These are phyloP conservation scores for Xylaria castorea DNA, from an alignment of 495 filamentous ascomycete genomes.

Conservation along the genomic window DNA sequence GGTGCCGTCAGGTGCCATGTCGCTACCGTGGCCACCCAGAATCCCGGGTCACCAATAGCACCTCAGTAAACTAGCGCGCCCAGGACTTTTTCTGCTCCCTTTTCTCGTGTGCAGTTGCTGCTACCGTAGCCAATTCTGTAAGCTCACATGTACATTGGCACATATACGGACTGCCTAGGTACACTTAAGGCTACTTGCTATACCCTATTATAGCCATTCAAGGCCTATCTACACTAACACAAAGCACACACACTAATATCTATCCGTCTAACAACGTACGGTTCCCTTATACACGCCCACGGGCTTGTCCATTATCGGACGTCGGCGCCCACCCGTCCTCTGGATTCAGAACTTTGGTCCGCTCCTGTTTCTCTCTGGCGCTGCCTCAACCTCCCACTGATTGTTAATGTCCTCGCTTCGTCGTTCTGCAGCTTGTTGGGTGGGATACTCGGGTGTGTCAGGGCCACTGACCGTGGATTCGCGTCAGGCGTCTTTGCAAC, in stretches of 20 bases:
- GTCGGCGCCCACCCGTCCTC: constrained; percentile 14
- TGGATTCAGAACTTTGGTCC: constrained; percentile 4
- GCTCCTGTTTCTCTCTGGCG: constrained; percentile 10
- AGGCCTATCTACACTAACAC: constrained; percentile 3
- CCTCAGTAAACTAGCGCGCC: constrained; percentile 9
- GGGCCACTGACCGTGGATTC: constrained; percentile 20
- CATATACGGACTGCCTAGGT: neutral
- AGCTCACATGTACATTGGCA: constrained; percentile 24
- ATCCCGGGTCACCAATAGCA: constrained; percentile 30
- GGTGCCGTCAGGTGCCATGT: constrained; percentile 28
- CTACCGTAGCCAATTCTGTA: constrained; percentile 4
- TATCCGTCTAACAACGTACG: neutral
- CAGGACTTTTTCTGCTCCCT: neutral
- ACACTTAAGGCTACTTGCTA: neutral
- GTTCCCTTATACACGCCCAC: neutral
- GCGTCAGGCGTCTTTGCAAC: constrained; percentile 20
- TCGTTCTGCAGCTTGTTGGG: constrained; percentile 23
- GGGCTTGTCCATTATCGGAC: constrained; percentile 10
- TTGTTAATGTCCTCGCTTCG: constrained; percentile 23
- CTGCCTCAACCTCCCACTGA: constrained; percentile 18
- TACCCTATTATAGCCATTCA: constrained; percentile 1
- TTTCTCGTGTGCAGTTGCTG: neutral
- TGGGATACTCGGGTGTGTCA: constrained; percentile 21
- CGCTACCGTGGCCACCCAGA: constrained; percentile 28
- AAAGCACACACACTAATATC: neutral